phyloP scores from a whole-genome alignment of 345 rosid species.

The Anacardium occidentale region DNA sequence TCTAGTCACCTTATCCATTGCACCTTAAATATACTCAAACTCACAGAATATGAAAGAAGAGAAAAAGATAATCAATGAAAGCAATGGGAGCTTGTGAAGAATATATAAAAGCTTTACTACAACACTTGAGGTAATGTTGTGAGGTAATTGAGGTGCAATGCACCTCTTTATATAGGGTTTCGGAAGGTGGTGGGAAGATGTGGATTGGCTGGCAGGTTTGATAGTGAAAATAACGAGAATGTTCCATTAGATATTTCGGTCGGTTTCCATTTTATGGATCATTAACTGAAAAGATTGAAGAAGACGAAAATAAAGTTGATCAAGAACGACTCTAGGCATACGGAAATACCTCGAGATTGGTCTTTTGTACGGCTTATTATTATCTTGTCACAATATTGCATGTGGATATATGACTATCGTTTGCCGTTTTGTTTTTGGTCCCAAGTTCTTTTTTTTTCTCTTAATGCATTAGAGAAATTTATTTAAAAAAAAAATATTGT shows the following conservation, averaged over 20 bases:
- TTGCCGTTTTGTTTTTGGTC: neutral
- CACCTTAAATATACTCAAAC: neutral
- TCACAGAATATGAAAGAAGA: neutral
- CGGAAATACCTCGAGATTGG: conserved; percentile 21
- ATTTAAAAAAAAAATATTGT: neutral
- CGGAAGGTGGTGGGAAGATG: neutral
- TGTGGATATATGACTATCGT: neutral
- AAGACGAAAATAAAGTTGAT: conserved; percentile 15
- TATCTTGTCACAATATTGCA: too few species aligned
- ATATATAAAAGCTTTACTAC: neutral
- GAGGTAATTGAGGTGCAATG: conserved; percentile 13
- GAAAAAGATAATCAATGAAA: neutral
- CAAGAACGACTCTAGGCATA: conserved; percentile 34
- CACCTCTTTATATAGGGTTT: conserved; percentile 34
- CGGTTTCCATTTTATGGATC: conserved; percentile 30
- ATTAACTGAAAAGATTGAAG: conserved; percentile 17
- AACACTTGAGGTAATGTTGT: neutral
- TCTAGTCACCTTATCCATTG: conserved; percentile 59
- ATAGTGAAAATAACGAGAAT: conserved; percentile 17
- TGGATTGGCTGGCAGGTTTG: neutral
- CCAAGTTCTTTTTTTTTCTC: neutral
- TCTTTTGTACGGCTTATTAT: conserved; percentile 27
- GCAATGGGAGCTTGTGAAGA: neutral
- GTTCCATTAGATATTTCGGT: conserved; percentile 35
- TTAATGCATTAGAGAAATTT: neutral